Evolutionary conservation across 306 rosid genomes (phyloP), one percentile per base, ranked within the genome.

Genomic region (Cotoneaster glaucophyllus): DNA sequence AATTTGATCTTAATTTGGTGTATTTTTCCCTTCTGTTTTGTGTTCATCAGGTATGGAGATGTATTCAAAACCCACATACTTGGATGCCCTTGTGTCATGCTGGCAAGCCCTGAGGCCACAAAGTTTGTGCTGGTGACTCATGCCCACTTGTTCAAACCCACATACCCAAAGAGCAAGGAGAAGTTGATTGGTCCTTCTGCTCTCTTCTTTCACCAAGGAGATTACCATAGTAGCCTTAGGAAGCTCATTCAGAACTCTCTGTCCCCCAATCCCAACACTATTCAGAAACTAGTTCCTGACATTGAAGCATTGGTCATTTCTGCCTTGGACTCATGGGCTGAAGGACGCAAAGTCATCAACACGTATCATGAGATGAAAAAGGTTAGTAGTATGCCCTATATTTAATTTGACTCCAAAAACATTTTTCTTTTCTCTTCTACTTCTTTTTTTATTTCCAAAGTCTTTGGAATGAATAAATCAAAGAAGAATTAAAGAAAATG

Each of bases 111-210:
- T 4, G 93, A 90, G 78, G 98, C 94, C 11, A 88, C 97, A 3
- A 79, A 90, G 73, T 89, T 91, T 78, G 97, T 94, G 85, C 41
- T 94, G 79, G 94, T 87, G 69, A 90, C 93, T 25, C 93, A 91
- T 69, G 86, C 96, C 74, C 88, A 91, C 53, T 78, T 91, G 72
- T 94, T 94, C 85, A 90, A 87, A 68, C 98, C 98, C 4, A 91
- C 96, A 50, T 91, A 91, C 85, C 97, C 98, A 4, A 93, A 88
- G 72, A 88, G 97, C 85, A 94, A 94, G 74, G 98, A 94, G 89
- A 86, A 75, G 48, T 50, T 93, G 31, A 91, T 93, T 66, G 98
- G 98, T n/a, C 90, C 96, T 76, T 82, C 89, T 11, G 98, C 98
- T 76, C 84, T 94, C 61, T 94, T 94, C 84, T 94, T 90, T 64